Base-by-base conservation (phyloP, 495 filamentous ascomycete species). In the Annulohypoxylon bovei region DNA sequence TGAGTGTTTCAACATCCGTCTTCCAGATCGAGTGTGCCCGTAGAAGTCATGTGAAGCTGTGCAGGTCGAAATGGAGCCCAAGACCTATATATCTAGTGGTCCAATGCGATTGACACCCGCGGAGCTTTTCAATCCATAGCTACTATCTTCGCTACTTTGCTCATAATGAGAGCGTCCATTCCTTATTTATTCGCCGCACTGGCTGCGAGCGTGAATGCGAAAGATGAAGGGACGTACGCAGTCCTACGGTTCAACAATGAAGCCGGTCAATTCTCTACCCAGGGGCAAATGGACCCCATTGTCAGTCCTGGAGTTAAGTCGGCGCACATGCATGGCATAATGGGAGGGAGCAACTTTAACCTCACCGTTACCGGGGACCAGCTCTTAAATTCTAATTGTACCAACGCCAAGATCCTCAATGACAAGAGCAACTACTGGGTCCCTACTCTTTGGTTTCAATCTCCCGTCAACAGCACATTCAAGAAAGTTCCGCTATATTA, bases 351-450 rank as follows among this genome's bases (percentile, higher is more conserved):
- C 78, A 89, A 85, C 53, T 93, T 93, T 74, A 81, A 83, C 62
- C 81, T 90, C 72, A 83, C 79, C 42, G 88, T 89, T 79, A 82
- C 82, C 30, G 90, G 87, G 58, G 78, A 85, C 46, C 72, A 81
- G 23, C 83, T 90, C 5, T 82, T 84, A 37, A 62, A 79, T 56
- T 89, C 91, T 0, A 79, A 77, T 2, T 94, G 92, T 78, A 89
- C 88, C 62, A 88, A 88, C 7, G 89, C 90, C 61, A 80, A 80
- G 11, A 82, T 89, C 60, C 86, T 82, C 59, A 81, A 83, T 58
- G 92, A 95, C 76, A 80, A 88, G 65, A 90, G 87, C 69, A 89
- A 88, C 75, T 94, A 95, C 80, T 94, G 92, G 92, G 86, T 88
- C 39, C 90, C 92, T 4, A 78, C 77, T 35, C 80, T 94, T 8